Evolutionary conservation across 2,329 filamentous ascomycete species (phyloP), one percentile per base, ranked within the genome.

Genomic region (Xylaria polymorpha): DNA sequence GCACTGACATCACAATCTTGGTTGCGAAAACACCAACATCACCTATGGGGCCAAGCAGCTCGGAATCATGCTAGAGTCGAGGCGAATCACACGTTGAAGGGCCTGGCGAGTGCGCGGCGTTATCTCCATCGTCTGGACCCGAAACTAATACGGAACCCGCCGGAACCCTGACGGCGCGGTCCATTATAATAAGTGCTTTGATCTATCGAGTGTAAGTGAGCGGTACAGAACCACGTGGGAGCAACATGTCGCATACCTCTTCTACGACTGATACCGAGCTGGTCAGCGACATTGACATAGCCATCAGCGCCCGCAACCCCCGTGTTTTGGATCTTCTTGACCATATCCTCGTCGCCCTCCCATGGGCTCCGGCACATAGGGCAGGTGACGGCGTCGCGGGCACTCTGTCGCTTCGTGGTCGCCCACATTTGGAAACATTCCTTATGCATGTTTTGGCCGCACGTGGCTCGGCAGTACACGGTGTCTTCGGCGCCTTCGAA

Each of bases 341-440:
- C 78, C 69, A 81, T 74, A 3, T 80, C 79, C 22, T 82, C 78
- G 22, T 85, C 84, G 0, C 80, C 83, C 71, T 85, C 80, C 89
- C 89, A 91, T 0, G 77, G 74, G 14, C 85, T 86, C 14, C 88
- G 85, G 68, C 89, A 91, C 74, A 88, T 87, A 0, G 89, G 89
- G 72, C 89, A 91, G 0, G 87, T 89, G 18, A 87, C 83, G 18
- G 79, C 58, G n/a, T 73, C 75, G 4, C 67, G 56, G 10, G 64
- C 73, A 5, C 75, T 75, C 4, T 73, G 77, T n/a, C 78, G 77
- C 74, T 86, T 87, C 41, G 83, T 85, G 9, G 77, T 75, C 0
- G 84, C 84, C 87, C 86, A 88, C 75, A 83, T 86, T 72, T 84
- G 80, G 75, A 88, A 86, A 71, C 87, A 89, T 50, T 81, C 74